phyloP scores from a whole-genome alignment of 495 filamentous ascomycete species.

The Aspergillus haitiensis region DNA sequence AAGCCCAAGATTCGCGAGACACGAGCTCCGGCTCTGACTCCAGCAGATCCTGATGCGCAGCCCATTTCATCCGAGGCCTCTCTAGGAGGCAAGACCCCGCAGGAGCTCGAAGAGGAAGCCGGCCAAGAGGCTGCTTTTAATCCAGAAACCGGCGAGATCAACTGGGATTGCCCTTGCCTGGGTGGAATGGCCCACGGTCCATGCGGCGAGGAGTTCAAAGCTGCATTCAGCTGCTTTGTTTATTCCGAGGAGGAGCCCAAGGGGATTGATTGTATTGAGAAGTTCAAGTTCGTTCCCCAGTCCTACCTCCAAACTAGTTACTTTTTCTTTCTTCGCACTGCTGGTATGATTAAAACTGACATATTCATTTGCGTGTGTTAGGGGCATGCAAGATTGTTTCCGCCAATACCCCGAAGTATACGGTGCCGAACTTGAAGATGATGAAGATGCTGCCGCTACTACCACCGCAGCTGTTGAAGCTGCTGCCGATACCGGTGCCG shows the following conservation, averaged over 20 bases:
- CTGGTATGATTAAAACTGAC: slow-evolving; percentile 1
- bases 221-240: slow-evolving; percentile 96
- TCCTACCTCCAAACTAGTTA: neutral
- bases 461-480: slow-evolving; percentile 1
- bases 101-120: slow-evolving; percentile 77
- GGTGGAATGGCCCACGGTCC: slow-evolving; percentile 97
- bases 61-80: slow-evolving; percentile 15
- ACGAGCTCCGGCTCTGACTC: slow-evolving; percentile 16
- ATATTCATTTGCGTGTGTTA: slow-evolving; percentile 30
- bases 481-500: slow-evolving; percentile 12
- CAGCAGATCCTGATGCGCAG: slow-evolving; percentile 11
- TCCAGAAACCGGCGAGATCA: slow-evolving; percentile 98
- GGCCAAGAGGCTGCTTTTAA: slow-evolving; percentile 89
- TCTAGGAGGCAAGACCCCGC: slow-evolving; percentile 31
- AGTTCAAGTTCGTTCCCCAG: slow-evolving; percentile 75
- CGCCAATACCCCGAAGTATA: slow-evolving; percentile 86
- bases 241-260: slow-evolving; percentile 94
- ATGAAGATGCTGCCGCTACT: slow-evolving; percentile 57
- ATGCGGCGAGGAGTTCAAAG: slow-evolving; percentile 91
- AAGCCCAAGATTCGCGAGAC: slow-evolving; percentile 44
- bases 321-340: neutral
- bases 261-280: slow-evolving; percentile 97
- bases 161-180: slow-evolving; percentile 98
- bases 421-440: slow-evolving; percentile 82
- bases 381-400: slow-evolving; percentile 97